Base-by-base conservation (phyloP, 1,284 basidiomycete genomes). In the Trametes pubescens region DNA sequence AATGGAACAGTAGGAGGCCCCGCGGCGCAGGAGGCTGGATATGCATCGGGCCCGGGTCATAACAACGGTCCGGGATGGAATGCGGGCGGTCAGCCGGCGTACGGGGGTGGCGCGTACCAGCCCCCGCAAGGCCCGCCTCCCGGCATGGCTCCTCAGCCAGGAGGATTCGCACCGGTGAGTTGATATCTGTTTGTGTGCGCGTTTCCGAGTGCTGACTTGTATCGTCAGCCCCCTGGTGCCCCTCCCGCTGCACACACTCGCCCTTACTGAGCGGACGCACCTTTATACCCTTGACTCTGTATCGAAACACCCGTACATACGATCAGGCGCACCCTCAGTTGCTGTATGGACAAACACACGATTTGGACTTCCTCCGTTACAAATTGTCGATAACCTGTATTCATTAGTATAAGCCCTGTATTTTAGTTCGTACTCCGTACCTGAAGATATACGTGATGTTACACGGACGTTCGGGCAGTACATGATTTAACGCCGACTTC, bases 111-210 rank as follows among this genome's bases (percentile, higher is more conserved):
- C 16, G 32, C 37, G 32, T 63, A 64, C 44, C 47, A 63, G 46
- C 61, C 63, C 8, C 62, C 48, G 4, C 34, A 56, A 2, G 59
- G 57, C 7, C 61, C 59, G 3, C 64, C 65, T 11, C 61, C 59
- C 7, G 37, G 38, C 35, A 8, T 32, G 29, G 61, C 51, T 8
- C 57, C 65, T 38, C 65, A 66, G 46, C 53, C 60, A 10, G 61
- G 62, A 22, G 61, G 63, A 18, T 68, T 62, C 29, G 51, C 59
- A 16, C 34, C 56, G 13, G 69, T 68, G 37, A 62, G 66, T 13
- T 29, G 4, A 6, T 32, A 21, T 2, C 18, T 13, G 14, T 13
- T 26, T 4, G 14, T 38, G 14, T 26, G 4, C 16, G 5, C 26
- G 13, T 37, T 2, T 5, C 11, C 5, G 10, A 2, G 24, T 8